Percentiles rank a stretch among this genome's conserved stretches.
These are phyloP conservation scores for Pisolithus microcarpus DNA, from an alignment of 768 basidiomycete species.

Conservation along the genomic window DNA sequence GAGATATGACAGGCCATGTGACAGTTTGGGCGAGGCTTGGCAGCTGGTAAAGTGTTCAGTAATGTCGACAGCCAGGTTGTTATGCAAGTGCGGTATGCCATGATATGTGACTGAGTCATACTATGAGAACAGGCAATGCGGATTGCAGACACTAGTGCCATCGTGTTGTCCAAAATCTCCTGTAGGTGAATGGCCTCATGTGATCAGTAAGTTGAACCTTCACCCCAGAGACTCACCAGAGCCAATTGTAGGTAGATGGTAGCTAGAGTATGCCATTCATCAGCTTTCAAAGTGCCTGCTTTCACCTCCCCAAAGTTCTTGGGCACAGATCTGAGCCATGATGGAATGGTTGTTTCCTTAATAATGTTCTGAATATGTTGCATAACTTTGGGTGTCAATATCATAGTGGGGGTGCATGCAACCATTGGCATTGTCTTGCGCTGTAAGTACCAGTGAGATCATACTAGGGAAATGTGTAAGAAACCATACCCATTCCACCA, in stretches of 20 bases:
- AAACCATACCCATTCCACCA: neutral
- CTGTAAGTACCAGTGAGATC: neutral
- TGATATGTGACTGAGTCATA: neutral
- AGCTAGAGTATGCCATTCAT: slow-evolving; percentile 27
- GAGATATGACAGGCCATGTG: slow-evolving; percentile 27
- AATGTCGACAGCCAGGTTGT: slow-evolving; percentile 16
- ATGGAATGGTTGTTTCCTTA: neutral
- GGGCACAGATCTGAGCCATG: slow-evolving; percentile 11
- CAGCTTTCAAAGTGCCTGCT: slow-evolving; percentile 31
- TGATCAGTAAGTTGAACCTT: neutral
- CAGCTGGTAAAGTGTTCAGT: slow-evolving; percentile 9
- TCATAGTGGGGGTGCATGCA: neutral
- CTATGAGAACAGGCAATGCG: too few relatives aligned
- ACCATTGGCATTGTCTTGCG: neutral
- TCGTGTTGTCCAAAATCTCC: slow-evolving; percentile 20
- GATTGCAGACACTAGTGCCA: too few relatives aligned
- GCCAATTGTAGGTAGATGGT: slow-evolving; percentile 30
- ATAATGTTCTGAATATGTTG: slow-evolving; percentile 1
- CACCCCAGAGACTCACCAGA: slow-evolving; percentile 27
- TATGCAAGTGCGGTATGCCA: slow-evolving; percentile 12
- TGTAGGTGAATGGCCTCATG: neutral
- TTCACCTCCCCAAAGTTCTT: slow-evolving; percentile 15
- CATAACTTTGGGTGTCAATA: neutral
- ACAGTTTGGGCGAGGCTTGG: slow-evolving; percentile 17
- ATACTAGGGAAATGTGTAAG: neutral